These are phyloP conservation scores for Alternaria tenuissima DNA, from an alignment of 2,329 filamentous ascomycete species.

Conservation along the genomic window DNA sequence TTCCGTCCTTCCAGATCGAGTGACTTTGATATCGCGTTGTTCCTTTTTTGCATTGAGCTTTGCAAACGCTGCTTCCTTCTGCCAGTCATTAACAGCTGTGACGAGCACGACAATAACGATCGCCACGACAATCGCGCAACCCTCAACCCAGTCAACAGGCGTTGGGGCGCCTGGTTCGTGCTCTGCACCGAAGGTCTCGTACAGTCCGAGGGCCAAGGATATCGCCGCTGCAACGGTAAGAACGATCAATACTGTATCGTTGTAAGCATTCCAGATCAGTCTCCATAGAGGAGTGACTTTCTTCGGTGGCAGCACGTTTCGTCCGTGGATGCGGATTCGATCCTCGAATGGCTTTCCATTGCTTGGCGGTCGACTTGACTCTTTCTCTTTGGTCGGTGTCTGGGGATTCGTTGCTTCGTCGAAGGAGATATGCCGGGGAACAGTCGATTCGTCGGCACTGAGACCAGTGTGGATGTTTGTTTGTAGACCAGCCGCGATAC, in stretches of 20 bases:
- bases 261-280: constrained; percentile 74
- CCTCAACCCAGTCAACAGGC: constrained; percentile 52
- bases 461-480: constrained; percentile 60
- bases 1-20: constrained; percentile 70
- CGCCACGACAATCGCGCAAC: constrained; percentile 49
- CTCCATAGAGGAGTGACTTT: constrained; percentile 68
- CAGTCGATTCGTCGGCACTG: constrained; percentile 59
- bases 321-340: constrained; percentile 66
- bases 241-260: constrained; percentile 76
- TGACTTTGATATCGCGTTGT: constrained; percentile 49
- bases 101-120: constrained; percentile 51
- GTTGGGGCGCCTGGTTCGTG: constrained; percentile 54
- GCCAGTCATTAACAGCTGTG: constrained; percentile 49
- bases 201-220: constrained; percentile 74
- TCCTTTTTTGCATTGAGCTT: constrained; percentile 49
- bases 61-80: constrained; percentile 49
- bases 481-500: constrained; percentile 62
- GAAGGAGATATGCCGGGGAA: constrained; percentile 59
- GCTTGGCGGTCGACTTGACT: constrained; percentile 21
- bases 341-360: constrained; percentile 57
- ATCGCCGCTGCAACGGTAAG: constrained; percentile 73
- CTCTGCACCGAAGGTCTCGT: constrained; percentile 66
- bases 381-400: constrained; percentile 30
- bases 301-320: constrained; percentile 70
- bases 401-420: constrained; percentile 58